Conservation (phyloP, 2,329 filamentous ascomycete species). For the Xylaria polymorpha region DNA sequence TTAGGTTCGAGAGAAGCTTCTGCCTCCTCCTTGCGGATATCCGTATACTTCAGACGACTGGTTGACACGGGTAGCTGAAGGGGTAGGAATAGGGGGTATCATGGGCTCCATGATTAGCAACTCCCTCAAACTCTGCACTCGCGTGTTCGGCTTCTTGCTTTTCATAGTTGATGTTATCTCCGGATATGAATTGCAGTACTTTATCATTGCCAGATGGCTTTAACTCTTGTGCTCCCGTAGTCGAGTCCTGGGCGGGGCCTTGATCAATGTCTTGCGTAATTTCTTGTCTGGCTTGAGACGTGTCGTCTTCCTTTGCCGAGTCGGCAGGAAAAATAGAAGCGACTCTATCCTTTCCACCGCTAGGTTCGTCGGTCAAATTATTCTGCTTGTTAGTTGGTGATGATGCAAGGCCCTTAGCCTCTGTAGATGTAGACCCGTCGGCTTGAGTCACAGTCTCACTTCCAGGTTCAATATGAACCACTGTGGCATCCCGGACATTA, state of each 20-base stretch:
- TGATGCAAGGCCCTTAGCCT: neutral
- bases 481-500: conserved; percentile 6
- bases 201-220: neutral
- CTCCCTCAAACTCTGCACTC: neutral
- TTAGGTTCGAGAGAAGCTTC: neutral
- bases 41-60: conserved; percentile 14
- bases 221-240: neutral
- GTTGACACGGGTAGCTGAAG: neutral
- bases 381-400: neutral
- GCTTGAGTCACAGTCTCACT: conserved; percentile 1
- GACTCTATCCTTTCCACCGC: neutral
- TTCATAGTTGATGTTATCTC: neutral
- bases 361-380: neutral
- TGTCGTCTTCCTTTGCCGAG: neutral
- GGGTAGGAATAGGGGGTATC: conserved; percentile 7
- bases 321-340: neutral
- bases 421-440: neutral
- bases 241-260: neutral
- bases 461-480: neutral
- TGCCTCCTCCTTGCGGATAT: conserved; percentile 31
- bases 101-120: neutral
- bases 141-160: neutral
- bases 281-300: conserved; percentile 1
- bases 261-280: neutral
- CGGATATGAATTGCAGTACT: neutral